Conservation (phyloP, 1,284 basidiomycete genomes). For the Bondarzewia mesenterica region DNA sequence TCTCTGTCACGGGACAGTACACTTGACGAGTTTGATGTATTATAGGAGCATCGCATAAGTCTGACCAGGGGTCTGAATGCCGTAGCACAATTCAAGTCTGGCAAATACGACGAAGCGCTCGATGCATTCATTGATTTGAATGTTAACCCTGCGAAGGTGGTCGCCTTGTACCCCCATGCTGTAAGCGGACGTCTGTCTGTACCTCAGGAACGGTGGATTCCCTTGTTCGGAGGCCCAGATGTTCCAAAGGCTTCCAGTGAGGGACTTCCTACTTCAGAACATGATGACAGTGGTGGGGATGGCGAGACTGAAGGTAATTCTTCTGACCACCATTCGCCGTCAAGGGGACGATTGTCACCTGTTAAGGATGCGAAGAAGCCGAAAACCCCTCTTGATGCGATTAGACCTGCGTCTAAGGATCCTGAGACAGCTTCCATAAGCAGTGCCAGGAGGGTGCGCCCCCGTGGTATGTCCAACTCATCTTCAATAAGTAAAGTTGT, state of each 20-base stretch:
- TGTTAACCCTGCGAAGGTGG: conserved; percentile 88
- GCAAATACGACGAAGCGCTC: conserved; percentile 71
- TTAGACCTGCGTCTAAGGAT: conserved; percentile 44
- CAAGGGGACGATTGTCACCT: not conserved
- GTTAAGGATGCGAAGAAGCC: conserved; percentile 27
- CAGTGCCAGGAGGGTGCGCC: conserved; percentile 18
- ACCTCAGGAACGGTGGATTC: conserved; percentile 71
- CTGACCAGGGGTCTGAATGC: conserved; percentile 67
- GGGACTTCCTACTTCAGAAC: conserved; percentile 20
- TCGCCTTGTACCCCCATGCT: conserved; percentile 80
- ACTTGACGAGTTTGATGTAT: conserved; percentile 1
- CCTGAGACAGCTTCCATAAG: conserved; percentile 51
- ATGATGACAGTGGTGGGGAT: not conserved
- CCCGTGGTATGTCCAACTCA: conserved; percentile 4
- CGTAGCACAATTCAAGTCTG: conserved; percentile 65
- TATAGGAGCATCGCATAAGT: conserved; percentile 43
- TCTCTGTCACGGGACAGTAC: not conserved
- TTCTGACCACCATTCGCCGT: conserved; percentile 1
- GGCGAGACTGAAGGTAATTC: conserved; percentile 4
- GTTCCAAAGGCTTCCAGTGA: conserved; percentile 15
- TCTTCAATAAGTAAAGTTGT: not conserved
- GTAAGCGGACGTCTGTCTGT: conserved; percentile 77
- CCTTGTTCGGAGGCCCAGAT: conserved; percentile 75
- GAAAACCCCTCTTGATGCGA: conserved; percentile 43
- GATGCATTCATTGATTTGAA: conserved; percentile 86